Base-by-base conservation (phyloP, 306 rosid species). In the Sindora glabra region DNA sequence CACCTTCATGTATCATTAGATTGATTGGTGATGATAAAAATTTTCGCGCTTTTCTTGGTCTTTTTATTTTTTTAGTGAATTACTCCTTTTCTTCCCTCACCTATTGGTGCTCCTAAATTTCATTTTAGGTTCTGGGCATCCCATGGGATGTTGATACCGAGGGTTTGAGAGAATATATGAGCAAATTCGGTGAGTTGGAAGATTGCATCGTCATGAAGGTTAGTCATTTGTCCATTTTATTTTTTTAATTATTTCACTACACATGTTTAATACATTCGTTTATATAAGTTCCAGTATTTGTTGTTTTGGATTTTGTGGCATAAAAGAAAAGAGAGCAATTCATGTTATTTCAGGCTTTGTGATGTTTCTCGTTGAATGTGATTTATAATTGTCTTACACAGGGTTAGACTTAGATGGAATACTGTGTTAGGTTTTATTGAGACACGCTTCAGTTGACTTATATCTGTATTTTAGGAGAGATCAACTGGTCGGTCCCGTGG, bases 401-500 rank as follows among this genome's bases (percentile, higher is more conserved):
- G 52, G 25, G 42, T n/a, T 38, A 27, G 8, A 21, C 3, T 17
- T 47, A 10, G 15, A 21, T 34, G 5, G 55, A n/a, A 21, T 56
- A 9, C 16, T 8, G n/a, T 42, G 6, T 56, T 44, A 45, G 14
- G 49, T 42, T 48, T 65, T 54, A 46, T 56, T 17, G 64, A 34
- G 56, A 55, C 22, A 41, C 13, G 59, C 62, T 62, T 33, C 62
- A 56, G 59, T 59, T 19, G 14, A 10, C 23, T 24, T 53, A 16
- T 49, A 39, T 42, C 24, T 73, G 21, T 48, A 30, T 57, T 61
- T 62, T 65, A 94, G 99, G 97, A 94, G 74, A 80, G 97, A 13
- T 76, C 97, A 44, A 84, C 90, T 62, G 97, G 97, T 16, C 75
- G 99, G 17, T 94, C 99, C 74, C 99, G 97, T 14, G 97, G 99